phyloP scores from a whole-genome alignment of 257 asterid genomes.

The Scutellaria barbata region DNA sequence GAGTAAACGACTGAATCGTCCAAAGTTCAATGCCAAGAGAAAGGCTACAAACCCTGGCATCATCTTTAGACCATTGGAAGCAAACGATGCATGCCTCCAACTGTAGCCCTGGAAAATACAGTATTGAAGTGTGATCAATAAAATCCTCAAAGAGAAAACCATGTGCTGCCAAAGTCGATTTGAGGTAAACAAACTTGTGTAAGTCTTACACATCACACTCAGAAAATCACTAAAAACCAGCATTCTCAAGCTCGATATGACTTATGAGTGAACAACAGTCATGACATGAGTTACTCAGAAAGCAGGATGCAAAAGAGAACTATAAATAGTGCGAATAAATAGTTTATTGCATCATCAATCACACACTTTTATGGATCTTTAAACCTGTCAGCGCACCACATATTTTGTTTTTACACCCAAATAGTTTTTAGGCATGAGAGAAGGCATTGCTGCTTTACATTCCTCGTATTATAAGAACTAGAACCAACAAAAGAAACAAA shows the following conservation, averaged over 20 bases:
- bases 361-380: slow-evolving; percentile 15
- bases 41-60: slow-evolving; percentile 58
- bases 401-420: slow-evolving; percentile 25
- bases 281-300: no score
- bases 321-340: slow-evolving; percentile 21
- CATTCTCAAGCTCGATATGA: no score
- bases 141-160: slow-evolving; percentile 40
- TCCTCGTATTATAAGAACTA: slow-evolving; percentile 12
- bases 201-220: neutral
- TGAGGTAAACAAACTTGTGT: slow-evolving; percentile 30
- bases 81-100: slow-evolving; percentile 62
- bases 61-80: slow-evolving; percentile 62
- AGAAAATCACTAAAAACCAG: no score
- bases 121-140: slow-evolving; percentile 49
- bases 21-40: slow-evolving; percentile 55
- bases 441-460: slow-evolving; percentile 11
- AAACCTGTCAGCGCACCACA: slow-evolving; percentile 21
- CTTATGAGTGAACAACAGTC: no score
- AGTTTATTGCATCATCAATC: neutral
- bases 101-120: slow-evolving; percentile 66
- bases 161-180: slow-evolving; percentile 43
- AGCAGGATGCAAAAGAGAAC: neutral
- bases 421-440: slow-evolving; percentile 21
- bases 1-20: slow-evolving; percentile 50
- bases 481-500: slow-evolving; percentile 22